phyloP scores from a whole-genome alignment of 176 grass and related monocot species.

The Hordeum marinum region DNA sequence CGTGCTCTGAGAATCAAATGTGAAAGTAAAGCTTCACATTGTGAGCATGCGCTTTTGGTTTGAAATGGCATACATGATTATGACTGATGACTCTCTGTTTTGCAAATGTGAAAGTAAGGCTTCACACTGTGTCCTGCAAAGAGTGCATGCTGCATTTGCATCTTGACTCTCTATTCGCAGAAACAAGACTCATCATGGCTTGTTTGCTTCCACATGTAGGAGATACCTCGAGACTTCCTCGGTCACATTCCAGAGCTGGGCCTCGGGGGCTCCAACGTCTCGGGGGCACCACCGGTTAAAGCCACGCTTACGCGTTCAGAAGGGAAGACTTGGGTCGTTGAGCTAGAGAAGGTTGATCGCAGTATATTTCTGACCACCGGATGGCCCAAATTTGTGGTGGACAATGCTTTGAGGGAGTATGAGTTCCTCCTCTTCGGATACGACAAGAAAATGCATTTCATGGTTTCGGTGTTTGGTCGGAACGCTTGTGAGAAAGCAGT shows the following conservation, averaged over 20 bases:
- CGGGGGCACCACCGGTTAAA: background rate
- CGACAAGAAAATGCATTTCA: conserved; percentile 50
- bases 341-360: conserved; percentile 26
- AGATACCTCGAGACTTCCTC: conserved; percentile 46
- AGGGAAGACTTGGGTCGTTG: conserved; percentile 41
- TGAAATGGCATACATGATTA: background rate
- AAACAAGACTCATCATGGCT: background rate
- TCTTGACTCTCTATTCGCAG: background rate
- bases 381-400: conserved; percentile 69
- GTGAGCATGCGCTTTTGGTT: background rate
- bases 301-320: conserved; percentile 30
- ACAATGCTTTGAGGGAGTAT: conserved; percentile 40
- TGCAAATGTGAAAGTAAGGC: background rate
- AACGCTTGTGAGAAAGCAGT: conserved; percentile 57
- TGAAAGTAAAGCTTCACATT: background rate
- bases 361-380: conserved; percentile 45
- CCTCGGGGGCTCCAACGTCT: background rate
- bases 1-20: background rate
- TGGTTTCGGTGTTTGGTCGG: conserved; percentile 48
- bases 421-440: conserved; percentile 77
- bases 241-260: conserved; percentile 24
- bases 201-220: conserved; percentile 32
- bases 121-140: background rate
- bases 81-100: background rate
- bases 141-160: conserved; percentile 4